Conservation (phyloP, 176 grass and related monocot species). For the Eleusine coracana region DNA sequence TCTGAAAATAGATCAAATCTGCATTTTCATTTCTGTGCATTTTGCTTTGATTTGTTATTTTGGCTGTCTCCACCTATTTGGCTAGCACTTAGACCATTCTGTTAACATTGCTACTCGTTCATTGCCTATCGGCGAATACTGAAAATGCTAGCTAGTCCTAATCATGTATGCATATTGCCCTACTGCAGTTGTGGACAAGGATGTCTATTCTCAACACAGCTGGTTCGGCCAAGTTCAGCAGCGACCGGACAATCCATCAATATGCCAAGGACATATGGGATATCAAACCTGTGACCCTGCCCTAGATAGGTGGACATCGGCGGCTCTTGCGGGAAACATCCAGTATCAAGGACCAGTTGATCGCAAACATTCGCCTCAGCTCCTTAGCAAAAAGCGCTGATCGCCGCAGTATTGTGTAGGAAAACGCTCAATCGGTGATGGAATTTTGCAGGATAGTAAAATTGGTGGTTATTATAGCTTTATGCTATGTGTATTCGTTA, state of each 20-base stretch:
- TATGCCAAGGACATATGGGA: constrained; percentile 94
- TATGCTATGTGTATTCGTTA: neutral
- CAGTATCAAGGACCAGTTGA: neutral
- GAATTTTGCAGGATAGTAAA: neutral
- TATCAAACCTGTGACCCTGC: constrained; percentile 62
- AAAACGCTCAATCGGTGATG: neutral
- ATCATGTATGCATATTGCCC: neutral
- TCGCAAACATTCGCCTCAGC: constrained; percentile 3
- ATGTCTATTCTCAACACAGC: constrained; percentile 95
- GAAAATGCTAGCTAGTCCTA: neutral
- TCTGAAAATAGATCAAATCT: neutral
- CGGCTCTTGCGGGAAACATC: neutral
- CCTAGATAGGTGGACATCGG: constrained; percentile 30
- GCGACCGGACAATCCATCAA: constrained; percentile 88
- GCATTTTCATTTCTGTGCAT: neutral
- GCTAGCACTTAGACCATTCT: neutral
- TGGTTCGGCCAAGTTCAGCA: constrained; percentile 87
- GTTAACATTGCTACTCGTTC: neutral
- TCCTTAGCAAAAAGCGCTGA: constrained; percentile 2
- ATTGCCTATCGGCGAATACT: too few species aligned
- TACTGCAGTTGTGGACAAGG: constrained; percentile 79
- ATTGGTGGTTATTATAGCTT: neutral
- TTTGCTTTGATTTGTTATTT: neutral
- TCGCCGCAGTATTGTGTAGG: constrained; percentile 36
- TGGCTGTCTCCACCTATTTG: neutral